Base-by-base conservation (phyloP, 1,284 basidiomycete species). In the Puccinia novopanici region DNA sequence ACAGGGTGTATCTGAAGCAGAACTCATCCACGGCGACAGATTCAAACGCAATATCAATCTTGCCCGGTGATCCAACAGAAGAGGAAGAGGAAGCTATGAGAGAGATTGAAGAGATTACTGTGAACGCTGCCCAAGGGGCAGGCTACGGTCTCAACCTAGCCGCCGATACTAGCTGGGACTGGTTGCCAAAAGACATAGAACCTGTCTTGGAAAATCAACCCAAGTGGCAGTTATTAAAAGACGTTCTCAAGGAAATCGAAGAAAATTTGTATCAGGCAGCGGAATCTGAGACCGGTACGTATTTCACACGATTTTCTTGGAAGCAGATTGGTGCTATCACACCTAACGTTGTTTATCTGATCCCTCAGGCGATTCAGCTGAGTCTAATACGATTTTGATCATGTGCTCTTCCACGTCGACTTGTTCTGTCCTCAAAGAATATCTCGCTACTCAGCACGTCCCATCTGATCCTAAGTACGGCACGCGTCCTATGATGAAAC, bases 131-230 rank as follows among this genome's bases (percentile, higher is more conserved):
- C 50, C 55, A 74, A 48, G 65, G 73, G 17, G 72, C 82, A 15
- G 76, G 81, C 37, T 63, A 75, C 24, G 42, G 67, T 67, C 78
- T 27, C 34, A 8, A 15, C 67, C 55, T 24, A 74, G 50, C 30
- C 5, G 30, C 45, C 10, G 50, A 75, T 27, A 65, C 63, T 13
- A 4, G 34, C 34, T 82, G 80, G 50, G 52, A 40, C 52, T 93
- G 93, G 91, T 84, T 95, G 13, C 92, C 94, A 0, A 88, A 90
- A 12, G 92, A 90, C 0, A 91, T 97, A 84, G 91, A 93, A 57
- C 92, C 93, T 0, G 90, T 95, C 0, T 88, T 99, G 24, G 96
- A 99, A 85, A 95, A 98, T 85, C 89, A 93, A 55, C 96, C 96
- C 0, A 99, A 99, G 85, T 99, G 97, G 96, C 89, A 89, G 74